Evolutionary conservation across 2,329 filamentous ascomycete genomes (phyloP), one percentile per base, ranked within the genome.

Genomic region (Aspergillus proliferans): DNA sequence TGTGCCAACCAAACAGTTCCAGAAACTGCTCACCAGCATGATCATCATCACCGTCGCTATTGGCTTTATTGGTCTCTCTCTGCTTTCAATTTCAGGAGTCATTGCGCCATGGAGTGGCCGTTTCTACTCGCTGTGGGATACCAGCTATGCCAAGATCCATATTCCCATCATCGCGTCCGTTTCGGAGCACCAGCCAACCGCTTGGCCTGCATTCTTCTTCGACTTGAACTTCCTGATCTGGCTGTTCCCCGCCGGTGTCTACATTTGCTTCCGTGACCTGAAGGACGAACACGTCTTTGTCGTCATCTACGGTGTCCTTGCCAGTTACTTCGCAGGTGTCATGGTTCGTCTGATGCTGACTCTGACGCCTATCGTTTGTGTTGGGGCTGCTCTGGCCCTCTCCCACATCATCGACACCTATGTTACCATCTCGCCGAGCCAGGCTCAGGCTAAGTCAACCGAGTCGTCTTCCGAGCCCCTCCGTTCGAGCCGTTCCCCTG

Each of bases 101-200:
- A 93, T 98, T 70, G 93, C 94, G 19, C 93, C 94, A 15, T 98
- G 93, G 93, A 90, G 88, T 62, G 93, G 93, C 55, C 91, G 93
- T 62, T 98, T 98, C 81, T 98, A 98, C 77, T 98, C 94, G 19
- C 83, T 98, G 28, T 98, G 92, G 90, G 94, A 98, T 69, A 98
- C 93, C 5, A 87, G 89, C 61, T 98, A 98, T 67, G 93, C 93
- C 63, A 98, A 98, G 79, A 94, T 97, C 56, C 93, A 98, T 66
- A 98, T 98, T 66, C 93, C 93, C 53, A 98, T 98, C 67, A 98
- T 98, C 69, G 93, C 93, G 3, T 98, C 93, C n/a, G 93, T 98
- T 43, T 98, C 93, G 1, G 93, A 98, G 75, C 93, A 98, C 76
- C 93, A 98, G 75, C 93, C 93, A 47, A 98, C 93, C 34, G 93